Evolutionary conservation across 805 yeast species (phyloP), one percentile per base, ranked within the genome.

Genomic region (Cephaloascus fragrans): DNA sequence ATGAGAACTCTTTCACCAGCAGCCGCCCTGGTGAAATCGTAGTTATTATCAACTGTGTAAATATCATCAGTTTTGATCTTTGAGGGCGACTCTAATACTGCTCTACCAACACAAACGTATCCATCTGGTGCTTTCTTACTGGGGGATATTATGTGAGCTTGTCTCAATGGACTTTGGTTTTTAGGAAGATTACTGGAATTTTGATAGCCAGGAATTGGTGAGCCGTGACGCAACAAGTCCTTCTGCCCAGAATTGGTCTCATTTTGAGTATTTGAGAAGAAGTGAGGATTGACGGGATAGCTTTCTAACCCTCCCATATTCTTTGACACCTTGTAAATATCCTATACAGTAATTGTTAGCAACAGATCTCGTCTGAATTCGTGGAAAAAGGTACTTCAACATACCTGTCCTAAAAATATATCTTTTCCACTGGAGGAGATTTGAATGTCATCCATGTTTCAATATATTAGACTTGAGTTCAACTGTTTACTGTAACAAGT

Each of bases 81-180:
- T 23, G 28, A 23, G 12, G 28, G 28, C 12, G 28, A 23, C 12
- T 23, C 28, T 23, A 23, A 23, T 8, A 23, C 28, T 17, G 40
- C 39, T 20, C 47, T 37, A 3, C 47, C 49, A n/a, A 44, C 42
- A 18, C 47, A 44, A 17, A 44, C 35, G 26, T 44, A 46, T 10
- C 47, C 49, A 16, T 41, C 44, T 3, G 45, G 47, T 15, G 45
- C 47, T 19, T 38, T 26, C 20, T 45, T 37, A 29, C 39, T 41
- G 4, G 46, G 45, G 6, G 47, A 44, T 18, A 41, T 43, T 17
- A 45, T 41, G 34, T 41, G 45, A 4, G 41, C 43, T 15, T 39
- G 42, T 19, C 42, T 28, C 18, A 16, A 31, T 31, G 33, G 33
- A 6, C 15, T 12, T 12, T 8, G 28, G 28, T 6, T 23, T 23